These are phyloP conservation scores for Blastobotrys proliferans DNA, from an alignment of 1,139 yeast species.

Conservation along the genomic window DNA sequence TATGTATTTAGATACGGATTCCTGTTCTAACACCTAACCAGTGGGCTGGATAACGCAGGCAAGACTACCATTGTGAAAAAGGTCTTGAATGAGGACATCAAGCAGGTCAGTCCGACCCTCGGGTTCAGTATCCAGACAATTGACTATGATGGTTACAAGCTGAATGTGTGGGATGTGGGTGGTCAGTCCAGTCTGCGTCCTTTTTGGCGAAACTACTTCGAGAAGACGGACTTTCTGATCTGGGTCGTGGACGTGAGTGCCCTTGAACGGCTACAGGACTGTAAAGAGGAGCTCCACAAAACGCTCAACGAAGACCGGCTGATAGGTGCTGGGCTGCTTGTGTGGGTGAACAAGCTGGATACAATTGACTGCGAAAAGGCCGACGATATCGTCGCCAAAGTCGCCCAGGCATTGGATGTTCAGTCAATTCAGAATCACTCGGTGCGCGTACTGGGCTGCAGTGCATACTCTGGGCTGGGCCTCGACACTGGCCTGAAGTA, in stretches of 20 bases:
- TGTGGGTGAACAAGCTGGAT: slow-evolving; percentile 44
- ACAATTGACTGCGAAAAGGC: slow-evolving; percentile 35
- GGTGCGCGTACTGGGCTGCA: slow-evolving; percentile 41
- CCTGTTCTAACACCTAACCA: slow-evolving; percentile 14
- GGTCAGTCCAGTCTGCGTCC: slow-evolving; percentile 77
- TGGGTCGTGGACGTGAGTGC: slow-evolving; percentile 87
- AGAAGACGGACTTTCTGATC: slow-evolving; percentile 73
- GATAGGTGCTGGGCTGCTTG: slow-evolving; percentile 54
- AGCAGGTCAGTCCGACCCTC: slow-evolving; percentile 54
- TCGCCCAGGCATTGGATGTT: slow-evolving; percentile 29
- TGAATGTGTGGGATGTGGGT: slow-evolving; percentile 71
- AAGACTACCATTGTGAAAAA: slow-evolving; percentile 73
- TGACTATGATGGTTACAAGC: slow-evolving; percentile 37
- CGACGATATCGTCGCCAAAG: slow-evolving; percentile 27
- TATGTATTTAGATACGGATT: slow-evolving; percentile 20
- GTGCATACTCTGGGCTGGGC: slow-evolving; percentile 57
- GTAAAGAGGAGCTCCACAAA: slow-evolving; percentile 57
- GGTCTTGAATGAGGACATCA: slow-evolving; percentile 40
- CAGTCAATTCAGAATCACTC: slow-evolving; percentile 48
- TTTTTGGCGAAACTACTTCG: slow-evolving; percentile 90
- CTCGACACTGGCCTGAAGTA: slow-evolving; percentile 47
- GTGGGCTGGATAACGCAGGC: slow-evolving; percentile 86
- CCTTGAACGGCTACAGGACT: slow-evolving; percentile 59
- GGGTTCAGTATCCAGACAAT: slow-evolving; percentile 63
- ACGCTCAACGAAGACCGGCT: slow-evolving; percentile 65